Percentiles rank a stretch among this genome's conserved stretches.
Conservation (phyloP, 805 yeast genomes). For the Metschnikowia continentalis region DNA sequence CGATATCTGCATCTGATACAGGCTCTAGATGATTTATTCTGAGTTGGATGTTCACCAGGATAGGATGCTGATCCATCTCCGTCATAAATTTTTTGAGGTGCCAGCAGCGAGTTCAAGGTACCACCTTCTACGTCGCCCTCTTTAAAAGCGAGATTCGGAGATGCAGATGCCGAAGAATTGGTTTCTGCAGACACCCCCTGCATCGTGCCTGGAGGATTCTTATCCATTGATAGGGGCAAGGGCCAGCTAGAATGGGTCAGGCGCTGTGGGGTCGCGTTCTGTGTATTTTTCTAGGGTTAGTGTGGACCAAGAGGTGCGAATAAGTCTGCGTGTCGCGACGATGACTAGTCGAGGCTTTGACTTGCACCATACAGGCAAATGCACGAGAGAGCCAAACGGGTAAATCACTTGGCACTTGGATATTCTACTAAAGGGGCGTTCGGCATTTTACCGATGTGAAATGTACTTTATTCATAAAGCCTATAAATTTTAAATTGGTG, state of each 20-base stretch:
- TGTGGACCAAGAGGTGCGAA: neutral
- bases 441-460: too few relatives aligned
- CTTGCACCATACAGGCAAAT: neutral
- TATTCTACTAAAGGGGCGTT: too few relatives aligned
- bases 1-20: conserved; percentile 68
- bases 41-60: conserved; percentile 8
- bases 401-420: too few relatives aligned
- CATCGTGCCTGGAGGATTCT: neutral
- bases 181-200: neutral
- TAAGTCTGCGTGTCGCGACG: neutral
- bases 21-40: conserved; percentile 36
- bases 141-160: neutral
- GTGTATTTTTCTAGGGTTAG: neutral
- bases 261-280: conserved; percentile 2
- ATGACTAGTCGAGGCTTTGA: neutral
- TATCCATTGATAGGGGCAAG: neutral
- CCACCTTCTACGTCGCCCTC: neutral
- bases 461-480: too few relatives aligned
- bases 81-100: neutral
- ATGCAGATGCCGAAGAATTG: neutral
- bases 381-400: neutral
- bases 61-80: conserved; percentile 2
- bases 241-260: neutral
- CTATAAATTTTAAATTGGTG: neutral
- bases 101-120: neutral